Evolutionary conservation across 1,139 yeast genomes (phyloP).

Genomic region (Kurtzmaniella quercitrusa): DNA sequence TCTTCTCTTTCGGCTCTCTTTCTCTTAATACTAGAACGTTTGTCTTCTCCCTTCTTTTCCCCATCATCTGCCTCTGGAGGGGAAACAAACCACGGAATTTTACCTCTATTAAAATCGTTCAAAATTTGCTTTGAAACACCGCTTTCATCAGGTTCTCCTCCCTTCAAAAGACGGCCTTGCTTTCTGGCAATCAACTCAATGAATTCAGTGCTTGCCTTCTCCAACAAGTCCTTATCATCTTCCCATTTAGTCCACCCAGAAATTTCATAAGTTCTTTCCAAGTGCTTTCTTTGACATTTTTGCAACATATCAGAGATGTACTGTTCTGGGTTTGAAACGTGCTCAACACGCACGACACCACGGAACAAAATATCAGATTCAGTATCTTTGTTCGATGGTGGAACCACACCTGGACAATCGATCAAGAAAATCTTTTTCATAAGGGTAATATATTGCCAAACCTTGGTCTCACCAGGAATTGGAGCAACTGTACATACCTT

Average conservation of each 20-base stretch:
- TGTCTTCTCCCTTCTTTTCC: constrained; percentile 51
- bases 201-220: constrained; percentile 68
- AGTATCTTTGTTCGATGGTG: constrained; percentile 85
- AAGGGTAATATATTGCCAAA: constrained; percentile 96
- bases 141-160: constrained; percentile 96
- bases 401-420: constrained; percentile 99
- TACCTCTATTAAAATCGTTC: constrained; percentile 94
- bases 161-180: constrained; percentile 87
- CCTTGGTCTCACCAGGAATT: constrained; percentile 98
- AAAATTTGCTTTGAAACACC: constrained; percentile 89
- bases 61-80: constrained; percentile 66
- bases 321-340: constrained; percentile 92
- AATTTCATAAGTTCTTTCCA: constrained; percentile 93
- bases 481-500: constrained; percentile 98
- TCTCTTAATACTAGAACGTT: constrained; percentile 50
- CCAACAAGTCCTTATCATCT: constrained; percentile 35
- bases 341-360: constrained; percentile 97
- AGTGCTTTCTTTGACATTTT: constrained; percentile 84
- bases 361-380: constrained; percentile 93
- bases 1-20: constrained; percentile 45
- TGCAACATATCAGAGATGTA: constrained; percentile 83
- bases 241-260: constrained; percentile 75
- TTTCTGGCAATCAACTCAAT: constrained; percentile 88
- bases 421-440: constrained; percentile 94
- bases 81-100: constrained; percentile 95